Conservation (phyloP, 331 rosid species). For the Rhamnella rubrinervis region DNA sequence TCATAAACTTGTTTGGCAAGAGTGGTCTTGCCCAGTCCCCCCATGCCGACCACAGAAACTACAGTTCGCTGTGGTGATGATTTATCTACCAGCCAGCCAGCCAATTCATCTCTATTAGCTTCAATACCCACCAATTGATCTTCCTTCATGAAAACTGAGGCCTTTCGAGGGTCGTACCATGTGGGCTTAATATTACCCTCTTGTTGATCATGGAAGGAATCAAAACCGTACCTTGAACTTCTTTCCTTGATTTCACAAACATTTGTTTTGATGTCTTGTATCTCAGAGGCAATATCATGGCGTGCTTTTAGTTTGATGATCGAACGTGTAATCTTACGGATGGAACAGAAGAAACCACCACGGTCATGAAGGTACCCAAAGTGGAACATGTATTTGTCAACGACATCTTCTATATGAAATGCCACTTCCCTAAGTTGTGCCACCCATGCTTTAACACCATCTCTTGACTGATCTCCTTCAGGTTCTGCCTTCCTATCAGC, state of each 20-base stretch:
- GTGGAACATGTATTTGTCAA: slow-evolving; percentile 22
- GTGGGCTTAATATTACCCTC: background rate
- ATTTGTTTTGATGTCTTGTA: slow-evolving; percentile 15
- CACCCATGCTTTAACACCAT: slow-evolving; percentile 13
- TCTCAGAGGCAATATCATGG: slow-evolving; percentile 4
- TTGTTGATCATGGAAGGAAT: background rate
- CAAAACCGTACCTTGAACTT: slow-evolving; percentile 1
- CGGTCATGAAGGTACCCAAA: background rate
- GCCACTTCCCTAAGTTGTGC: slow-evolving; percentile 28
- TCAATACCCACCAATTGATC: no score
- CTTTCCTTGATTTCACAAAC: no score
- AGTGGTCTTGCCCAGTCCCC: no score
- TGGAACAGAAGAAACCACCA: background rate
- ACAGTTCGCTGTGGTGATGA: no score
- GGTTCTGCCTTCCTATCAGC: no score
- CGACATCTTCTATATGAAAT: slow-evolving; percentile 27
- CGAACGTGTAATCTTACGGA: background rate
- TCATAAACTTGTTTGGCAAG: no score
- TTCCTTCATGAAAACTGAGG: background rate
- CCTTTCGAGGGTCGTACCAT: background rate
- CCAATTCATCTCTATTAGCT: no score
- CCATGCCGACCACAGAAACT: no score
- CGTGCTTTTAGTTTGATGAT: background rate
- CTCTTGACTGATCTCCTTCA: no score
- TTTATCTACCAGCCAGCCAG: no score